Conservation (phyloP, 108 stramenopile species). For the Skeletonema marinoi region DNA sequence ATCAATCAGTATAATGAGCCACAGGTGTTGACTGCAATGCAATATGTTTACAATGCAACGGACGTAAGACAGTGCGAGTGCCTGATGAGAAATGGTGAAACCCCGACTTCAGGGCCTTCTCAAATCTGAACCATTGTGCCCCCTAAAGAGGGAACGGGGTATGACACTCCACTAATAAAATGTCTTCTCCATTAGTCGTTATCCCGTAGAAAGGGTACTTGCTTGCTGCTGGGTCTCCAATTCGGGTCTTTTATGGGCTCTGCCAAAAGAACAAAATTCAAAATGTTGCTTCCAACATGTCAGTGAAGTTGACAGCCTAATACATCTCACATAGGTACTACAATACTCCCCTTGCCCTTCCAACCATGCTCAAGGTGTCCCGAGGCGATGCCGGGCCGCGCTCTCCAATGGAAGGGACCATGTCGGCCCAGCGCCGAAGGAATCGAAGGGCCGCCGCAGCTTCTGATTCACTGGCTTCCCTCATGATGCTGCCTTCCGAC, state of each 20-base stretch:
- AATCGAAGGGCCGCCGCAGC: background rate
- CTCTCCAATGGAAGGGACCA: background rate
- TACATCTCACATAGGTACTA: background rate
- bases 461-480: constrained; percentile 14
- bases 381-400: background rate
- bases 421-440: constrained; percentile 12
- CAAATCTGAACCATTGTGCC: no score
- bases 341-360: background rate
- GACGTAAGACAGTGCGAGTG: no score
- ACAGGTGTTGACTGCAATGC: no score
- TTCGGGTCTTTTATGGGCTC: no score
- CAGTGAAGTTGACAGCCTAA: background rate
- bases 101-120: no score
- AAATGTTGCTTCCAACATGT: background rate
- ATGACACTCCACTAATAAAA: no score
- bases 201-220: background rate
- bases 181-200: no score
- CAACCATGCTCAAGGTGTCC: background rate
- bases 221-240: no score
- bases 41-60: no score
- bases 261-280: background rate
- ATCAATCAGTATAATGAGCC: no score
- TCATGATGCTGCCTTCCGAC: background rate
- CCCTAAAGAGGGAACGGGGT: no score
- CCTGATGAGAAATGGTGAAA: no score